Evolutionary conservation across 2,329 filamentous ascomycete species (phyloP).

Genomic region (Sclerotinia minor): DNA sequence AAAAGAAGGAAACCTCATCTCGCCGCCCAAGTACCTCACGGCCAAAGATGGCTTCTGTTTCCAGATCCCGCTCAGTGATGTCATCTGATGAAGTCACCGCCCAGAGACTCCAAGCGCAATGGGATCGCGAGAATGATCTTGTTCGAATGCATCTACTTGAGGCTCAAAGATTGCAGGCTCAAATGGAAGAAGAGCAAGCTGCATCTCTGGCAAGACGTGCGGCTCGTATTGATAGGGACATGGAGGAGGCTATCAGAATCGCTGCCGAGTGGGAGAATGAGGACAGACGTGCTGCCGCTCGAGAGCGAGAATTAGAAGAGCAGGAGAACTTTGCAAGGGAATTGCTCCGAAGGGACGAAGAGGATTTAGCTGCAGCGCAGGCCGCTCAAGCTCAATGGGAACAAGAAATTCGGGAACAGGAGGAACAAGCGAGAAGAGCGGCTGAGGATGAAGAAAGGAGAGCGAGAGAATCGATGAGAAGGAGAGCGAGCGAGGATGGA

Average conservation of each 20-base stretch:
- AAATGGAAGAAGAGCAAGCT: conserved; percentile 21
- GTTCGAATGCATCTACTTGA: conserved; percentile 20
- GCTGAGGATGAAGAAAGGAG: conserved; percentile 1
- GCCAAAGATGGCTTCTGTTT: background rate
- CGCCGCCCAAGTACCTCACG: background rate
- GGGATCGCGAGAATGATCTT: conserved; percentile 22
- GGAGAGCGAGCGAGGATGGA: background rate
- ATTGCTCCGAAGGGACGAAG: conserved; percentile 12
- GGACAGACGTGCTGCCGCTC: conserved; percentile 5
- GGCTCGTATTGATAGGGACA: conserved; percentile 17
- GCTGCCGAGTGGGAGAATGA: conserved; percentile 23
- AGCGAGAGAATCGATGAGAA: conserved; percentile 2
- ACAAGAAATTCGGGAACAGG: conserved; percentile 4
- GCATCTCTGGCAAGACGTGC: background rate
- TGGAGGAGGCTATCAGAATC: conserved; percentile 20
- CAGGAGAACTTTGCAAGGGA: conserved; percentile 13
- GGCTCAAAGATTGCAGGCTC: conserved; percentile 23
- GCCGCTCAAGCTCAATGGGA: conserved; percentile 23
- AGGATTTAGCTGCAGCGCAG: conserved; percentile 21
- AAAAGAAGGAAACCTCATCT: conserved; percentile 3
- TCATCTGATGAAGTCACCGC: conserved; percentile 20
- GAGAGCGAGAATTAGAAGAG: conserved; percentile 19
- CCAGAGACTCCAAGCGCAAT: conserved; percentile 21
- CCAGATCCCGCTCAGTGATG: background rate
- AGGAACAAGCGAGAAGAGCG: conserved; percentile 7